phyloP scores from a whole-genome alignment of 2,329 filamentous ascomycete species.

The Fusarium xylarioides region DNA sequence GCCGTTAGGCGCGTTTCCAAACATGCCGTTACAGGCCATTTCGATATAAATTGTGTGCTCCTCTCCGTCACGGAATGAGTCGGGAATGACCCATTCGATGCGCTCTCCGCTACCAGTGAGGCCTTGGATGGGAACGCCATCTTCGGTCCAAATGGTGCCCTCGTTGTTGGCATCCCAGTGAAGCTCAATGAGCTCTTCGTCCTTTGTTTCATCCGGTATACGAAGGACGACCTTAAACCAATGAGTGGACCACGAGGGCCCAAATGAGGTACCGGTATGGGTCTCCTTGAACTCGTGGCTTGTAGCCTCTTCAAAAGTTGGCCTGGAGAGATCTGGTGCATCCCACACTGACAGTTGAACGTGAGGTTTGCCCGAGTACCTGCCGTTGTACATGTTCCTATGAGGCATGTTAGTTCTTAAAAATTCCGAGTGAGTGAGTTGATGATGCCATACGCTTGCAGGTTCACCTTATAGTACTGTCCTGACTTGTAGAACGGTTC shows the following conservation, averaged over 20 bases:
- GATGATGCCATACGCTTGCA: slow-evolving; percentile 70
- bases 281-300: slow-evolving; percentile 78
- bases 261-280: slow-evolving; percentile 80
- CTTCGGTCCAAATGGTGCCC: slow-evolving; percentile 90
- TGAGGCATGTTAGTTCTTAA: slow-evolving; percentile 13
- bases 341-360: slow-evolving; percentile 89
- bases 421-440: background rate
- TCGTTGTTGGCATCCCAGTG: slow-evolving; percentile 97
- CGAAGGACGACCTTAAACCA: slow-evolving; percentile 91
- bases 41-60: slow-evolving; percentile 93
- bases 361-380: slow-evolving; percentile 72
- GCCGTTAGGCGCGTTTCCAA: slow-evolving; percentile 87
- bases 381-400: slow-evolving; percentile 53
- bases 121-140: slow-evolving; percentile 91
- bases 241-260: slow-evolving; percentile 96
- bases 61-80: slow-evolving; percentile 82
- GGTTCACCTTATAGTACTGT: slow-evolving; percentile 79
- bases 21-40: slow-evolving; percentile 99
- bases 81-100: slow-evolving; percentile 88
- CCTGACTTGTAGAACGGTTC: slow-evolving; percentile 80
- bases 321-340: slow-evolving; percentile 79
- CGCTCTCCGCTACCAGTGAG: slow-evolving; percentile 90
- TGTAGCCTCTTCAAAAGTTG: slow-evolving; percentile 86
- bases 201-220: slow-evolving; percentile 74
- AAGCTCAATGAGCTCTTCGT: slow-evolving; percentile 88